Base-by-base conservation (phyloP, 73 alveolate genomes). In the Tetrahymena thermophila region DNA sequence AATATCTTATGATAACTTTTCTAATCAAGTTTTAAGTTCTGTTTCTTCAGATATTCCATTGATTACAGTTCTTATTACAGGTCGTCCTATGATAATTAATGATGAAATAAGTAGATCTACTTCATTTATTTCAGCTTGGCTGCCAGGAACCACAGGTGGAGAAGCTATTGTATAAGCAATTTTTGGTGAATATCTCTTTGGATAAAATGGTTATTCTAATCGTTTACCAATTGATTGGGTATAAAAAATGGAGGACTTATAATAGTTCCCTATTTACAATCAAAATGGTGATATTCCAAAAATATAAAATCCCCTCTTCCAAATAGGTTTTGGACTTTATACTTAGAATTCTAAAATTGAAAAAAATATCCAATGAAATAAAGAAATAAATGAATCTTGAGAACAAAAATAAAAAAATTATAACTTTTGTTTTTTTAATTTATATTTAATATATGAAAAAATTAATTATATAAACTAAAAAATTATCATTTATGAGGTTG, bases 71-170 rank as follows among this genome's bases (percentile, higher is more conserved):
- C 94, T 96, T 38, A 19, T 96, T 25, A 56, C 96, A 28, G 98
- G 98, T 8, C 95, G 98, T 57, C 97, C 98, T 10, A 56, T 94
- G 96, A 0, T 96, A 9, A 85, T 94, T 17, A 93, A 96, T 25
- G 94, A 96, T 28, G 94, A 56, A 21, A 28, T 96, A 35, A 14
- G 44, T 23, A 38, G 58, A 35, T 35, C 95, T 25, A 11, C 89
- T 34, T 95, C 96, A 34, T 96, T 96, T 57, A 93, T 96, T 28
- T 96, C 98, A 14, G 97, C 98, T 35, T 96, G 96, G 97, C 84
- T 94, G 11, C 98, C 98, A 21, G 98, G 98, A 55, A 96, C 98
- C 23, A 50, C 94, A 37, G 98, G 98, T 34, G 98, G 98, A 43
- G 97, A 94, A 34, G 98, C 98, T 21, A 71, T 96, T 19, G 96